A percentile compares a stretch with the other conserved stretches of the same genome.
These are phyloP conservation scores for Trichoderma gracile DNA, from an alignment of 2,329 filamentous ascomycete genomes.

Conservation along the genomic window DNA sequence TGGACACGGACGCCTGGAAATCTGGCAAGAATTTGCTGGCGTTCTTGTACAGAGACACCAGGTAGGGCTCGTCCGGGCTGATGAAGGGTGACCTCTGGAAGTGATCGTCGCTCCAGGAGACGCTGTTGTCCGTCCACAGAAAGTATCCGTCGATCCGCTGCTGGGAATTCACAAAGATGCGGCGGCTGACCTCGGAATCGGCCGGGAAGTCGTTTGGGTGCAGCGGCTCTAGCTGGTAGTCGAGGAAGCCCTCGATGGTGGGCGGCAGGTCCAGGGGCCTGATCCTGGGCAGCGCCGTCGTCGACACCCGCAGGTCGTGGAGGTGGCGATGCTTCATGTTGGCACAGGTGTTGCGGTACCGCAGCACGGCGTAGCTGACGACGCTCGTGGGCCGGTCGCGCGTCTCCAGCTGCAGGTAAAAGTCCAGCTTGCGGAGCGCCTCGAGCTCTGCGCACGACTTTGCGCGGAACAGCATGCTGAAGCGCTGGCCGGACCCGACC, in stretches of 20 bases:
- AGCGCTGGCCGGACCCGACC: conserved; percentile 60
- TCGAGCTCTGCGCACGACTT: conserved; percentile 40
- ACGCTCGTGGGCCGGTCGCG: conserved; percentile 50
- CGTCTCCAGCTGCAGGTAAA: conserved; percentile 51
- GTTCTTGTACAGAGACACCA: conserved; percentile 27
- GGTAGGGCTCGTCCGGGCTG: conserved; percentile 24
- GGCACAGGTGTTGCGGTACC: conserved; percentile 38
- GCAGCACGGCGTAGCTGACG: conserved; percentile 51
- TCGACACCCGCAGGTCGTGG: not conserved
- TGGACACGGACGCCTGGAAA: conserved; percentile 51
- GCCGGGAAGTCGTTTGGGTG: conserved; percentile 38
- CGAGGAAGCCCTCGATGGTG: conserved; percentile 43
- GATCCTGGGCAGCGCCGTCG: not conserved
- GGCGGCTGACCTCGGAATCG: conserved; percentile 48
- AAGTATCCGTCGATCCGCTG: conserved; percentile 19
- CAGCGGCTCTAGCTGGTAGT: conserved; percentile 48
- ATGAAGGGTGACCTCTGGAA: not conserved
- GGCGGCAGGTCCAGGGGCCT: conserved; percentile 38
- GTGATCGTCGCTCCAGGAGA: conserved; percentile 26
- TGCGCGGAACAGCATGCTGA: conserved; percentile 55
- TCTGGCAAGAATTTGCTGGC: conserved; percentile 42
- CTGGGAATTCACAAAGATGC: conserved; percentile 44
- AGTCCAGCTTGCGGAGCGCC: conserved; percentile 38
- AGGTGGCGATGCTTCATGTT: not conserved
- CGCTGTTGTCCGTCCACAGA: conserved; percentile 27